A percentile compares a stretch with the other conserved stretches of the same genome.
Evolutionary conservation across 108 stramenopile species (phyloP).

Genomic region (Pseudonitzschia multiseries): DNA sequence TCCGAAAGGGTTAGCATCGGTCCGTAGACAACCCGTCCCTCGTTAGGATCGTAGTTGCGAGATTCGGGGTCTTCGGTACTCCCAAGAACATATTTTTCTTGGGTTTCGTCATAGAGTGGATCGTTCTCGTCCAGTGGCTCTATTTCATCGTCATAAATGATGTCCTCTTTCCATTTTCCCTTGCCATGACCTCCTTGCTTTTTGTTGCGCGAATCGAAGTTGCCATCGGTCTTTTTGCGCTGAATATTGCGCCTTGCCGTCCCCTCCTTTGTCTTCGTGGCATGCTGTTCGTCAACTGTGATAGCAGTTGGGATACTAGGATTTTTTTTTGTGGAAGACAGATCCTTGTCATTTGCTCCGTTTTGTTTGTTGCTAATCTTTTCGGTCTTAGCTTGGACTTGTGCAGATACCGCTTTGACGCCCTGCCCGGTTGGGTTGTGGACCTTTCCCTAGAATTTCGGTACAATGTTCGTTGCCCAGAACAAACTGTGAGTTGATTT

Average conservation of each 20-base stretch:
- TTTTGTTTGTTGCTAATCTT: constrained; percentile 26
- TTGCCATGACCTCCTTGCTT: constrained; percentile 86
- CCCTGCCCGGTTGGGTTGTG: constrained; percentile 83
- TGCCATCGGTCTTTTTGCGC: constrained; percentile 79
- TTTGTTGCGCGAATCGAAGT: constrained; percentile 70
- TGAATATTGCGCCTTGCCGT: constrained; percentile 78
- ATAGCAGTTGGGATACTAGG: constrained; percentile 10
- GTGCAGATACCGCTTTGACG: constrained; percentile 59
- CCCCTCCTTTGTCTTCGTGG: constrained; percentile 74
- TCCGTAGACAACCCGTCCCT: constrained; percentile 64
- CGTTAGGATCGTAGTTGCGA: constrained; percentile 24
- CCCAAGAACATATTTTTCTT: constrained; percentile 57
- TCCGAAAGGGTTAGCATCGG: constrained; percentile 80
- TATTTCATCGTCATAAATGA: constrained; percentile 33
- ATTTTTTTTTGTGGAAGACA: constrained; percentile 15
- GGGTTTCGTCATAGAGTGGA: constrained; percentile 79
- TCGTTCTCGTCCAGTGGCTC: constrained; percentile 69
- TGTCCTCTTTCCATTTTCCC: constrained; percentile 62
- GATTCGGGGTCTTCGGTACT: constrained; percentile 54
- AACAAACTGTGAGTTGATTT: background rate
- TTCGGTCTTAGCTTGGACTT: constrained; percentile 56
- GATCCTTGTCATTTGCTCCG: background rate
- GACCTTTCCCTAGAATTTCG: constrained; percentile 68
- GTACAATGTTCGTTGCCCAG: background rate
- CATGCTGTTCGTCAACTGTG: constrained; percentile 41